Conservation (phyloP, 495 filamentous ascomycete species). For the Oidiodendron maius region DNA sequence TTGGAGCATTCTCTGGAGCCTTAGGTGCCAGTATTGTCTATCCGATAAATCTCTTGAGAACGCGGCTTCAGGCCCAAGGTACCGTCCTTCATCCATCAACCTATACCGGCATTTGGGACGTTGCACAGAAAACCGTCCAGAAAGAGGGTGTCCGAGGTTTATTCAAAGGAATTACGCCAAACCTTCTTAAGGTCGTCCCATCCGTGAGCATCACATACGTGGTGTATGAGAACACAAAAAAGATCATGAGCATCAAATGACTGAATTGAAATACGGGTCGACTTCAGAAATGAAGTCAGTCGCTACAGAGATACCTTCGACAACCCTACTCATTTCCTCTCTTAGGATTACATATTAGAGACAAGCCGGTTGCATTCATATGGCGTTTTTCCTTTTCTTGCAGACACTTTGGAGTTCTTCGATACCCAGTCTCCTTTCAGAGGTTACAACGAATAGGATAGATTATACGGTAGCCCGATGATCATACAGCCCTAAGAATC, state of each 20-base stretch:
- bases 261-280: too few relatives aligned
- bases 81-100: constrained; percentile 85
- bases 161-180: constrained; percentile 93
- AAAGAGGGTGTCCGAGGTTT: constrained; percentile 82
- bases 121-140: constrained; percentile 70
- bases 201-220: constrained; percentile 97
- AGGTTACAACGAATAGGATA: neutral
- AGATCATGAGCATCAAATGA: constrained; percentile 23
- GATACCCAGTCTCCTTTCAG: neutral
- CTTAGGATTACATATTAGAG: too few relatives aligned
- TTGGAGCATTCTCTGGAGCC: constrained; percentile 88
- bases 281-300: too few relatives aligned
- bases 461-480: neutral
- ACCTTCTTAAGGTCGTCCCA: constrained; percentile 92
- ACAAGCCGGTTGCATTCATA: neutral
- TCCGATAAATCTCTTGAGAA: constrained; percentile 90
- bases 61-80: constrained; percentile 89
- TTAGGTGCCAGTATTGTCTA: constrained; percentile 92
- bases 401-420: neutral
- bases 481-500: neutral
- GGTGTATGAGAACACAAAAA: constrained; percentile 94
- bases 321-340: too few relatives aligned
- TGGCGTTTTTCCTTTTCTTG: neutral
- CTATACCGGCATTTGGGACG: constrained; percentile 85
- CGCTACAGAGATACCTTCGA: too few relatives aligned